Base-by-base conservation (phyloP, 176 grass and related monocot genomes). In the Melocanna baccifera region DNA sequence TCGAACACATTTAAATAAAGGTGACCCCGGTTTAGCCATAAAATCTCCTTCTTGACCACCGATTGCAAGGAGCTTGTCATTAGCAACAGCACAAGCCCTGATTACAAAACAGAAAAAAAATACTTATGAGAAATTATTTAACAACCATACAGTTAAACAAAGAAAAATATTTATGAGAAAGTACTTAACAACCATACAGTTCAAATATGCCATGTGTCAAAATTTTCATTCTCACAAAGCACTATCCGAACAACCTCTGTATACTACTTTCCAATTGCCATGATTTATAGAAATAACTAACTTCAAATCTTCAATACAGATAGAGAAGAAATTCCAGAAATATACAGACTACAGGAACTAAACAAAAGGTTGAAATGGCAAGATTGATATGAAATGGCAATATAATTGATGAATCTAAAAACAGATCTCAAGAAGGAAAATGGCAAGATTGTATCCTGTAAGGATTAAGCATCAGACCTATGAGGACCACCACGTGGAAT, bases 31-130 rank as follows among this genome's bases (percentile, higher is more conserved):
- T 75, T 99, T 99, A 12, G 93, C 96, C 96, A 99, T 99, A 87
- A 94, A 99, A 87, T 99, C 93, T 51, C 96, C 96, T 91, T 99
- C 96, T 96, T 96, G 96, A 63, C 96, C 96, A 86, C 96, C 96
- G 52, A 99, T 99, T 75, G 87, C 67, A 67, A 96, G 72, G 36
- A 98, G 91, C 79, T 94, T 85, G 89, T 99, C 91, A 87, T 96
- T 99, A 78, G 96, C 96, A 87, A 99, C 93, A 65, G 96, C 89
- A 88, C 91, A 99, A 42, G 93, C 91, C 91, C 93, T 99, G 84
- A 68, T 59, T 34, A 45, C 23, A 81, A 81, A 72, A 85, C 0
- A 46, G 12, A 45, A 45, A 42, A 12, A 34, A n/a, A 34, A n/a
- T n/a, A n/a, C n/a, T 34, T 34, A 34, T 48, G 1, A 81, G 58